Percentiles rank a stretch among this genome's conserved stretches.
Evolutionary conservation across 2,329 filamentous ascomycete species (phyloP).

Genomic region (Arthroderma sp.): DNA sequence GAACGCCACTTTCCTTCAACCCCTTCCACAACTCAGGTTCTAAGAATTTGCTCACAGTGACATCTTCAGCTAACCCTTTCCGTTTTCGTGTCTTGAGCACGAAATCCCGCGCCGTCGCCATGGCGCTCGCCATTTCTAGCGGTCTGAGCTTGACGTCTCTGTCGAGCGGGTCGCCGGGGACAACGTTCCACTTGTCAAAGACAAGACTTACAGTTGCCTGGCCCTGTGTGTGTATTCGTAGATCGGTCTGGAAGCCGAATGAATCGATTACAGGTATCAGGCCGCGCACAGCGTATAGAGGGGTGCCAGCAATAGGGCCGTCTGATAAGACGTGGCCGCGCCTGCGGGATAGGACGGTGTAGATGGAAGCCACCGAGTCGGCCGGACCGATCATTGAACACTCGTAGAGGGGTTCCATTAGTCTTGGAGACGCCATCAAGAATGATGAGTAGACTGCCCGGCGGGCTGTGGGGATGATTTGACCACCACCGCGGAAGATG

Average conservation of each 20-base stretch:
- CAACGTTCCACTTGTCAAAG: conserved; percentile 92
- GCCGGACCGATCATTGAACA: conserved; percentile 88
- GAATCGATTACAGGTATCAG: conserved; percentile 92
- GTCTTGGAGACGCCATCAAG: conserved; percentile 84
- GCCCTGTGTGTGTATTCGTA: conserved; percentile 90
- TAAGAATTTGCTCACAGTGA: conserved; percentile 88
- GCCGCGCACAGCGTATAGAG: conserved; percentile 80
- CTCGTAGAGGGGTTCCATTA: conserved; percentile 94
- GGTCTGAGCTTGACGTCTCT: conserved; percentile 69
- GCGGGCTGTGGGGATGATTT: conserved; percentile 91
- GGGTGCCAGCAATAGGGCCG: conserved; percentile 84
- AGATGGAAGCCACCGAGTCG: conserved; percentile 74
- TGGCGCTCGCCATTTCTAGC: conserved; percentile 73
- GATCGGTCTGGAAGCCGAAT: conserved; percentile 95
- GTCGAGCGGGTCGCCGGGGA: conserved; percentile 90
- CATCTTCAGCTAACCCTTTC: conserved; percentile 90
- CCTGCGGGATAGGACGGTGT: conserved; percentile 78
- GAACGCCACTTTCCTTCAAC: conserved; percentile 73
- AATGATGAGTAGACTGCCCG: conserved; percentile 92
- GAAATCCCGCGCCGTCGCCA: conserved; percentile 88
- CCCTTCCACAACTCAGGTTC: conserved; percentile 87
- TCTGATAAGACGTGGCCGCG: conserved; percentile 91
- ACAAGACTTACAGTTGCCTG: conserved; percentile 80
- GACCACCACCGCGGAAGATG: conserved; percentile 88
- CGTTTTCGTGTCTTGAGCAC: conserved; percentile 87